These are phyloP conservation scores for Lipomyces yamanashiensis DNA, from an alignment of 805 yeast species.

Conservation along the genomic window DNA sequence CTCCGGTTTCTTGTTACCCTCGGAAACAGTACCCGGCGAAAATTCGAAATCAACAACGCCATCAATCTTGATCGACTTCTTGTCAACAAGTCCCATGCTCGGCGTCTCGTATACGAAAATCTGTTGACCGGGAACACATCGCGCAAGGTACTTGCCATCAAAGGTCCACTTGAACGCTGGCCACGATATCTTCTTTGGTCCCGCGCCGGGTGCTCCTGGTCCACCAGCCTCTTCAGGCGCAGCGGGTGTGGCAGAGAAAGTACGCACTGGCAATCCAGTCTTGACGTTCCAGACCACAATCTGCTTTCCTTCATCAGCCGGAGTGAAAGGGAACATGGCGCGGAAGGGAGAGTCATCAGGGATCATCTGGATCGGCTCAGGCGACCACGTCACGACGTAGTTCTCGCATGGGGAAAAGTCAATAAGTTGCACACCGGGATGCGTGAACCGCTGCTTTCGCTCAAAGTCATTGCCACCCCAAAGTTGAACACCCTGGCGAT, in stretches of 20 bases:
- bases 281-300: conserved; percentile 89
- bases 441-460: conserved; percentile 76
- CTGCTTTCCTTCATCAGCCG: conserved; percentile 89
- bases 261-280: conserved; percentile 81
- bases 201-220: conserved; percentile 53
- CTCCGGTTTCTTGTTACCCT: conserved; percentile 56
- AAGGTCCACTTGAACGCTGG: conserved; percentile 95
- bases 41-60: conserved; percentile 91
- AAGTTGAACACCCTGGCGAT: conserved; percentile 91
- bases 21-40: conserved; percentile 85
- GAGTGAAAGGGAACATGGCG: conserved; percentile 77
- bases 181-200: conserved; percentile 75
- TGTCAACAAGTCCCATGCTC: conserved; percentile 79
- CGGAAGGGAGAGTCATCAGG: conserved; percentile 67
- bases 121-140: conserved; percentile 87
- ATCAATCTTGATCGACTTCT: conserved; percentile 79
- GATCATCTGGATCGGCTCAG: conserved; percentile 76
- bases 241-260: conserved; percentile 82
- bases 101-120: conserved; percentile 86
- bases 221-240: conserved; percentile 28
- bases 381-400: conserved; percentile 86
- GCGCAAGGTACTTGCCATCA: conserved; percentile 91
- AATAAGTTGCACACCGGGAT: conserved; percentile 84
- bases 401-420: conserved; percentile 94
- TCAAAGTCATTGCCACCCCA: conserved; percentile 91